These are phyloP conservation scores for Hemisphaericaspora lyxosophila DNA, from an alignment of 1,139 yeast genomes.

Conservation along the genomic window DNA sequence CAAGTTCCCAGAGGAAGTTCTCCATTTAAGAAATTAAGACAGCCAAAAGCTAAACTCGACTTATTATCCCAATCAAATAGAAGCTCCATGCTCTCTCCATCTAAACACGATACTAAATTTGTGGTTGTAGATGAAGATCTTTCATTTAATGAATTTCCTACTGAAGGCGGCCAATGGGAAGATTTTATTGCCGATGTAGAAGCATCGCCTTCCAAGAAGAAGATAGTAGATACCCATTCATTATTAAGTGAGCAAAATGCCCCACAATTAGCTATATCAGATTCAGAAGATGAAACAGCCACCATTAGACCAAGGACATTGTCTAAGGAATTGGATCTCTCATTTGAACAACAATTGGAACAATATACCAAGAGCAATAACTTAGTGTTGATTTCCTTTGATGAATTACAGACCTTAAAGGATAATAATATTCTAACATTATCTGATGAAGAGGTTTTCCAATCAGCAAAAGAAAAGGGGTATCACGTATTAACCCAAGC, in stretches of 20 bases:
- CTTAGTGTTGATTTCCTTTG: slow-evolving; percentile 48
- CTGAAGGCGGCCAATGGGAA: slow-evolving; percentile 41
- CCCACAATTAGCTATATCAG: slow-evolving; percentile 38
- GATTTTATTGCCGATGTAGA: slow-evolving; percentile 36
- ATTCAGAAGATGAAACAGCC: slow-evolving; percentile 25
- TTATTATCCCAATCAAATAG: slow-evolving; percentile 20
- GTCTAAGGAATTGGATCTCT: slow-evolving; percentile 22
- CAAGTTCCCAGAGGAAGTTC: slow-evolving; percentile 12
- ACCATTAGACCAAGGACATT: slow-evolving; percentile 16
- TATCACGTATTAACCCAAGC: slow-evolving; percentile 25
- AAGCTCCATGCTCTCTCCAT: slow-evolving; percentile 31
- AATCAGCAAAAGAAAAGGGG: slow-evolving; percentile 27
- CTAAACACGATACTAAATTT: slow-evolving; percentile 37
- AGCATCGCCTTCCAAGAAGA: slow-evolving; percentile 24
- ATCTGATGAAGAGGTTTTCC: slow-evolving; percentile 20
- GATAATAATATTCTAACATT: slow-evolving; percentile 3
- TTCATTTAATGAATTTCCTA: slow-evolving; percentile 15
- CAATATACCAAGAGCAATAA: slow-evolving; percentile 48
- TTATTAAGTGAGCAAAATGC: slow-evolving; percentile 16
- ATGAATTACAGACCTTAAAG: slow-evolving; percentile 37
- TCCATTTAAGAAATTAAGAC: slow-evolving; percentile 22
- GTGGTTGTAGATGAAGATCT: slow-evolving; percentile 28
- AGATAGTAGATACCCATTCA: slow-evolving; percentile 16
- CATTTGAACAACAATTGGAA: slow-evolving; percentile 33
- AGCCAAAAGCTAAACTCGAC: slow-evolving; percentile 9